phyloP scores from a whole-genome alignment of 2,329 filamentous ascomycete genomes.

The Diplodia corticola region DNA sequence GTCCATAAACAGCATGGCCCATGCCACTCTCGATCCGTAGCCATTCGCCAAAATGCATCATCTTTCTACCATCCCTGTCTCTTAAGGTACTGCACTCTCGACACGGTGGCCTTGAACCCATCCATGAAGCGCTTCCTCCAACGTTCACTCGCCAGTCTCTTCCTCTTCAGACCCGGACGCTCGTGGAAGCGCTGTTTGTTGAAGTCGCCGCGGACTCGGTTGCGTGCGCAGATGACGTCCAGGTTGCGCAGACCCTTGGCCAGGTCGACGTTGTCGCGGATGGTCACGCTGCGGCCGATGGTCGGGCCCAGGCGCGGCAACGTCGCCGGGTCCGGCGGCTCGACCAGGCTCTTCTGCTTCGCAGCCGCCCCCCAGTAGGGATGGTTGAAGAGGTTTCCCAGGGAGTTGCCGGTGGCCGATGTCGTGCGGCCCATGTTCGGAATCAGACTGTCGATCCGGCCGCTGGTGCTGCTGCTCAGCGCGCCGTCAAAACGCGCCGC shows the following conservation, averaged over 20 bases:
- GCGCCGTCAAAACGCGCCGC: neutral
- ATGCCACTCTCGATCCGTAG: neutral
- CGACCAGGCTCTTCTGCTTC: neutral
- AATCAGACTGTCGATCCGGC: neutral
- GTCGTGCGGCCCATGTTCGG: neutral
- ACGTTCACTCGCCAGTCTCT: constrained; percentile 68
- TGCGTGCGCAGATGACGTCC: constrained; percentile 48
- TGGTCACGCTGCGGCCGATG: constrained; percentile 37
- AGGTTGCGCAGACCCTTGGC: constrained; percentile 50
- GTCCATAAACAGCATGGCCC: too few relatives aligned
- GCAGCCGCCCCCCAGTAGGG: neutral
- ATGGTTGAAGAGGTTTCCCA: neutral
- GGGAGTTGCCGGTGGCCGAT: neutral
- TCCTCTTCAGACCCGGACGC: constrained; percentile 72
- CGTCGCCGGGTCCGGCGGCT: constrained; percentile 23
- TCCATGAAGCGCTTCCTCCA: constrained; percentile 69
- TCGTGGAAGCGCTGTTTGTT: constrained; percentile 70
- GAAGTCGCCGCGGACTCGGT: constrained; percentile 60
- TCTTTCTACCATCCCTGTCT: constrained; percentile 70
- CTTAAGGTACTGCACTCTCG: constrained; percentile 67
- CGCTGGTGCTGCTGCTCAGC: neutral
- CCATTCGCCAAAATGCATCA: neutral
- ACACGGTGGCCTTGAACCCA: constrained; percentile 66
- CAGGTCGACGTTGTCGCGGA: constrained; percentile 31
- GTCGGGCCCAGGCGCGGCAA: constrained; percentile 34